Conservation (phyloP, 768 basidiomycete genomes). For the Clitopilus passeckerianus region DNA sequence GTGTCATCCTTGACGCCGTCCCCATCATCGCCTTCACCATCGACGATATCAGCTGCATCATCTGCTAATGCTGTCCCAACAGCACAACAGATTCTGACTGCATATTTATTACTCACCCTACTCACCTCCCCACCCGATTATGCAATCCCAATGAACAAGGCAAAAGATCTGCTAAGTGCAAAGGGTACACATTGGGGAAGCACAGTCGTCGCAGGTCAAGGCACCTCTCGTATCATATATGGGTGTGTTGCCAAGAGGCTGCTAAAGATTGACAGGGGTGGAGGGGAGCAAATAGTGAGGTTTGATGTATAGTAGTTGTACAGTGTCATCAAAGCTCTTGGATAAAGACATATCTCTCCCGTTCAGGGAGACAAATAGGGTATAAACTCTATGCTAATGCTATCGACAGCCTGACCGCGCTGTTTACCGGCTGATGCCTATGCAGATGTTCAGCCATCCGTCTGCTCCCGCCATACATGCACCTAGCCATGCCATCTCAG, state of each 20-base stretch:
- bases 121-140: constrained; percentile 48
- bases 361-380: too few species aligned
- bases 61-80: constrained; percentile 33
- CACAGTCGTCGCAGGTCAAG: constrained; percentile 28
- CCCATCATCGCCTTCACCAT: constrained; percentile 52
- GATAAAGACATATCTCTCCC: too few species aligned
- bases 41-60: constrained; percentile 42
- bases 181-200: constrained; percentile 33
- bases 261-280: constrained; percentile 70
- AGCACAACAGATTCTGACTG: constrained; percentile 67
- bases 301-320: constrained; percentile 47
- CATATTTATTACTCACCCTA: constrained; percentile 58
- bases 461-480: constrained; percentile 90
- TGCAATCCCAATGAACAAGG: constrained; percentile 53
- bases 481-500: constrained; percentile 94
- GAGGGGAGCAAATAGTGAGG: constrained; percentile 69
- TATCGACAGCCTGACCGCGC: background rate
- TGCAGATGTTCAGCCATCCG: constrained; percentile 90
- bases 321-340: too few species aligned
- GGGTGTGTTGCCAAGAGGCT: constrained; percentile 79
- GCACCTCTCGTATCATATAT: constrained; percentile 62
- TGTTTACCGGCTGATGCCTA: constrained; percentile 41
- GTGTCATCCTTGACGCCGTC: constrained; percentile 46
- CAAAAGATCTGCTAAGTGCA: constrained; percentile 51
- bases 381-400: too few species aligned